These are phyloP conservation scores for Pseudogymnoascus sp. DNA, from an alignment of 2,329 filamentous ascomycete species.

Conservation along the genomic window DNA sequence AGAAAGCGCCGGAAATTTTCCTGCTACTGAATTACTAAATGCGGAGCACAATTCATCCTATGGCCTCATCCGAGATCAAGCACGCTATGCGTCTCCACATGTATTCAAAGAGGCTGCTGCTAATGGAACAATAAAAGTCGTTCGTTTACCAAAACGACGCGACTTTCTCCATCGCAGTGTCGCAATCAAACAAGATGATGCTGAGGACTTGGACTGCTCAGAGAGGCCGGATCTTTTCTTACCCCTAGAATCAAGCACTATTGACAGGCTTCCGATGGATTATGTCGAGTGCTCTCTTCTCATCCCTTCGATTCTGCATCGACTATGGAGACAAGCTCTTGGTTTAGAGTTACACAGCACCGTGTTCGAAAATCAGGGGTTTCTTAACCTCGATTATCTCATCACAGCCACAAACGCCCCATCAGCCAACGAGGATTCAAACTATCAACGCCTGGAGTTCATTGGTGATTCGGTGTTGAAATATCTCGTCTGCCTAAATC, in stretches of 20 bases:
- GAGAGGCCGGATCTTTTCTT: neutral
- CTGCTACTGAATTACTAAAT: neutral
- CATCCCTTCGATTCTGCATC: constrained; percentile 65
- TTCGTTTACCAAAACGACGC: constrained; percentile 44
- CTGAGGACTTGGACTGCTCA: neutral
- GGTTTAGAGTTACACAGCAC: constrained; percentile 52
- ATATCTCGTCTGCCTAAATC: constrained; percentile 58
- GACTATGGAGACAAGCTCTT: constrained; percentile 58
- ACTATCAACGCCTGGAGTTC: constrained; percentile 84
- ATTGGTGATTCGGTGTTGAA: constrained; percentile 82
- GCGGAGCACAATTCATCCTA: neutral
- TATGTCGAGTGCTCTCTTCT: constrained; percentile 50
- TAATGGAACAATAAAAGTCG: neutral
- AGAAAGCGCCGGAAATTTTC: neutral
- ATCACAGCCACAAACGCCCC: constrained; percentile 64
- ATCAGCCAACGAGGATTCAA: constrained; percentile 47
- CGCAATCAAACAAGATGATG: neutral
- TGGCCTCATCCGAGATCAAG: constrained; percentile 6
- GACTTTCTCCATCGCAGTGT: constrained; percentile 48
- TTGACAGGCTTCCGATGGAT: constrained; percentile 11
- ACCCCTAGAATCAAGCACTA: neutral
- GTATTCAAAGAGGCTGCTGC: neutral
- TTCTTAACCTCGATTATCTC: constrained; percentile 50
- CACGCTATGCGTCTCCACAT: neutral
- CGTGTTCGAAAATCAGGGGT: constrained; percentile 44